Evolutionary conservation across 768 basidiomycete genomes (phyloP), one percentile per base, ranked within the genome.

Genomic region (Rhodotorula diobovata): DNA sequence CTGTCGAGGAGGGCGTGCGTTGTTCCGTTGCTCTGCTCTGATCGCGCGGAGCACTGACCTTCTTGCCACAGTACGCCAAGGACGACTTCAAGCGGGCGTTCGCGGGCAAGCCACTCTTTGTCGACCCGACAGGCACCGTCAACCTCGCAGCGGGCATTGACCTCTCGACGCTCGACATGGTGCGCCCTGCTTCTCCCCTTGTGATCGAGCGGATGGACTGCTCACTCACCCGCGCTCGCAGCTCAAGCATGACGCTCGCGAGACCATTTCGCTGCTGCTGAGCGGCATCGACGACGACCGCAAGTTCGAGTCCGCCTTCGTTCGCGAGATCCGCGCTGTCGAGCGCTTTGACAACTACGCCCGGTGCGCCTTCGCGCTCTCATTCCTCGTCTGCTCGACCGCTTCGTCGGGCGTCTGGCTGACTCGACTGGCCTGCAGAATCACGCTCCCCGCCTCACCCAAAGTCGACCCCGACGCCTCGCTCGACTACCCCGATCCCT

Each of bases 111-210:
- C 84, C 87, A 15, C 84, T 89, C 30, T 87, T 95, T 61, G 88
- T 95, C 2, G 93, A 94, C 76, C 85, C 88, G 2, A 84, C 87
- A 0, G 90, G 91, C 0, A 84, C 84, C 15, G 83, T 89, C 58
- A 98, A 99, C 78, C 77, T 94, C 18, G 80, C 95, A 32, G 86
- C 87, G 0, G 87, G 85, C 16, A 85, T 94, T 41, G 90, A 93
- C 30, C 75, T 86, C 23, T 85, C 89, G 5, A 93, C 91, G 2
- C 82, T 98, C 2, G 85, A 90, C 61, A 81, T 95, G 80, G 90
- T 93, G 79, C 76, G 84, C 39, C n/a, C n/a, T 11, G 28, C 37
- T 14, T 10, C 58, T 11, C 9, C 7, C 28, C 4, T 2, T n/a
- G 37, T 18, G 20, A 37, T 3, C 48, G 25, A 43, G 41, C 12